Evolutionary conservation across 495 filamentous ascomycete genomes (phyloP).

Genomic region (Hypoxylon crocopeplum): DNA sequence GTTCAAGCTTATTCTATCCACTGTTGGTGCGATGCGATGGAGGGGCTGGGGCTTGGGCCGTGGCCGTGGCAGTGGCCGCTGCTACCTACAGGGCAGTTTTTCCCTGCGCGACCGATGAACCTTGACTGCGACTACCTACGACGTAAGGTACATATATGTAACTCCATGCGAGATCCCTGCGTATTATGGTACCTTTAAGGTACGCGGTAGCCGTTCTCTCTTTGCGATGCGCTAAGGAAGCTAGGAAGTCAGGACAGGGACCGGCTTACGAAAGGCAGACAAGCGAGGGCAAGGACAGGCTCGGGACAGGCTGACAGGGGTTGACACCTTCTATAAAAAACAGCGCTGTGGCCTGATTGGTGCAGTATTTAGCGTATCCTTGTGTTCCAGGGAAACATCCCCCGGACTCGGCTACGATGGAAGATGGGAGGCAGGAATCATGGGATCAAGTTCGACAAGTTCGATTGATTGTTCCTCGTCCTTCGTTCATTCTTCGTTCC

Average conservation of each 20-base stretch:
- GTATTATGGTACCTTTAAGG: no score
- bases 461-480: slow-evolving; percentile 4
- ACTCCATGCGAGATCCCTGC: no score
- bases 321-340: slow-evolving; percentile 25
- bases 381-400: slow-evolving; percentile 16
- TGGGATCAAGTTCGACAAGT: slow-evolving; percentile 24
- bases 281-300: slow-evolving; percentile 9
- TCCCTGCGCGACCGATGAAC: no score
- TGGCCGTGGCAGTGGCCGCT: neutral
- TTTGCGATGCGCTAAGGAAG: slow-evolving; percentile 14
- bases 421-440: slow-evolving; percentile 27
- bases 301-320: slow-evolving; percentile 17
- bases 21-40: slow-evolving; percentile 23
- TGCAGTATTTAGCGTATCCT: slow-evolving; percentile 7
- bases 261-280: slow-evolving; percentile 9
- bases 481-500: neutral
- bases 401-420: slow-evolving; percentile 21
- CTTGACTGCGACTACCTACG: no score
- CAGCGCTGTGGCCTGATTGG: slow-evolving; percentile 19
- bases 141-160: no score
- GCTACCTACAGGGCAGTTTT: no score
- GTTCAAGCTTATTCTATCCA: slow-evolving; percentile 10
- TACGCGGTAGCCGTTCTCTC: no score
- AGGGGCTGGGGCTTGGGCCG: neutral
- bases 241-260: slow-evolving; percentile 16